A percentile compares a stretch with the other conserved stretches of the same genome.
Conservation (phyloP, 495 filamentous ascomycete genomes). For the Amniculicola lignicola region DNA sequence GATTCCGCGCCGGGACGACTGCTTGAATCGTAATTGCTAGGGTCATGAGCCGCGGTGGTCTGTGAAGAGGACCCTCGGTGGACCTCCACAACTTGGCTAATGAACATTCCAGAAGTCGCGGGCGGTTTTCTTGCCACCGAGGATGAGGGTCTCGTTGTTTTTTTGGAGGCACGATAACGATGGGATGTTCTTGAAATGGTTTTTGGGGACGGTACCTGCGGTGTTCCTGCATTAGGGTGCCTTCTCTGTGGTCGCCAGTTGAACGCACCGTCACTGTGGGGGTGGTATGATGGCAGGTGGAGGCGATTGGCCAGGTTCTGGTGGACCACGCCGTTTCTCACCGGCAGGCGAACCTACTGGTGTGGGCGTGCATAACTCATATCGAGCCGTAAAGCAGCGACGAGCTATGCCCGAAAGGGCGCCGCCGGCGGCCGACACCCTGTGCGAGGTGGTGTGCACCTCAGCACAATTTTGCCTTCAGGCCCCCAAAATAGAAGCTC, state of each 20-base stretch:
- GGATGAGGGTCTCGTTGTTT: slow-evolving; percentile 15
- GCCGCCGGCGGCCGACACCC: slow-evolving; percentile 19
- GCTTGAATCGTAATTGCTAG: slow-evolving; percentile 17
- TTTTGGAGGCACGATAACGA: slow-evolving; percentile 8
- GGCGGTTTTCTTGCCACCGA: too few species aligned
- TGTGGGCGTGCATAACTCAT: slow-evolving; percentile 21
- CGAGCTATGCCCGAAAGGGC: slow-evolving; percentile 6
- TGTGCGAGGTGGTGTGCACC: slow-evolving; percentile 22
- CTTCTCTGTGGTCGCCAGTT: not conserved
- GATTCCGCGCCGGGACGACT: slow-evolving; percentile 12
- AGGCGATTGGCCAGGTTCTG: slow-evolving; percentile 18
- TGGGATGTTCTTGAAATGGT: slow-evolving; percentile 1
- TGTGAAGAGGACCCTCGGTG: not conserved
- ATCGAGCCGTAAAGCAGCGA: slow-evolving; percentile 27
- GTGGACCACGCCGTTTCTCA: slow-evolving; percentile 30
- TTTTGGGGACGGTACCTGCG: slow-evolving; percentile 29
- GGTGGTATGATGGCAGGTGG: slow-evolving; percentile 4
- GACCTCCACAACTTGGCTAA: slow-evolving; percentile 13
- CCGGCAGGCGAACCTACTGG: slow-evolving; percentile 7
- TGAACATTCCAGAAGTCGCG: slow-evolving; percentile 25
- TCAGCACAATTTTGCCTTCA: slow-evolving; percentile 27
- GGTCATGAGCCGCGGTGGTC: slow-evolving; percentile 4
- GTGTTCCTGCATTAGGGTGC: slow-evolving; percentile 34
- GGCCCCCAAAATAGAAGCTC: slow-evolving; percentile 28
- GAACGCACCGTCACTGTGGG: slow-evolving; percentile 18